Evolutionary conservation across 2,329 filamentous ascomycete genomes (phyloP).

Genomic region (Alternaria tenuissima): DNA sequence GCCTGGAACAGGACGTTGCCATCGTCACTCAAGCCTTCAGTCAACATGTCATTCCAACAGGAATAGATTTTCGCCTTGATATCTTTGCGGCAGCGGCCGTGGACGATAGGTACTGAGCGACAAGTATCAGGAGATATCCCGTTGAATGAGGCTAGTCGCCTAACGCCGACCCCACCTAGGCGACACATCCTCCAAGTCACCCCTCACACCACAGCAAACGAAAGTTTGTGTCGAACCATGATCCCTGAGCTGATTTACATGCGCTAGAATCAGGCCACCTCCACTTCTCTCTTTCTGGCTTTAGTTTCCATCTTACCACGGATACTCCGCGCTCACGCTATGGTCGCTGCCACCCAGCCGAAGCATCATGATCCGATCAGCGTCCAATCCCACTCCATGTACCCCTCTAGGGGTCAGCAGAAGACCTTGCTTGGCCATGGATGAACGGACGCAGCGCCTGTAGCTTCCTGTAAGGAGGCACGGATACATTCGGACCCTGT

Average conservation of each 20-base stretch:
- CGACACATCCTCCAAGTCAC: constrained; percentile 16
- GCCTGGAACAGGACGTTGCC: not conserved
- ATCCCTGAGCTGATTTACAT: constrained; percentile 22
- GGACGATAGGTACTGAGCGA: constrained; percentile 12
- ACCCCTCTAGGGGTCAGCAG: constrained; percentile 38
- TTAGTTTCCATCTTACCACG: constrained; percentile 13
- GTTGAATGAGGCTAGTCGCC: constrained; percentile 21
- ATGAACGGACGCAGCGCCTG: constrained; percentile 27
- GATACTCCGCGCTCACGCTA: constrained; percentile 25
- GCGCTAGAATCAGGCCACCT: constrained; percentile 29
- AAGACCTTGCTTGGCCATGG: constrained; percentile 27
- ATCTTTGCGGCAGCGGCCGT: constrained; percentile 9
- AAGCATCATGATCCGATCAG: constrained; percentile 45
- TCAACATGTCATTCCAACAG: not conserved
- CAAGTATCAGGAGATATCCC: constrained; percentile 37
- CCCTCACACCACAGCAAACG: constrained; percentile 36
- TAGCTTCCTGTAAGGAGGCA: constrained; percentile 20
- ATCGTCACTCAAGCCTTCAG: not conserved
- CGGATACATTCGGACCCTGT: constrained; percentile 21
- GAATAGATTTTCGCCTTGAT: not conserved
- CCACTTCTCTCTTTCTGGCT: constrained; percentile 14
- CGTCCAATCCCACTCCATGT: constrained; percentile 23
- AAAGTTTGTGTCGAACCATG: constrained; percentile 10
- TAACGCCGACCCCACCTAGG: constrained; percentile 30
- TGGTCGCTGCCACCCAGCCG: constrained; percentile 36